Base-by-base conservation (phyloP, 495 filamentous ascomycete species). In the Penicillium atrosanguineum region DNA sequence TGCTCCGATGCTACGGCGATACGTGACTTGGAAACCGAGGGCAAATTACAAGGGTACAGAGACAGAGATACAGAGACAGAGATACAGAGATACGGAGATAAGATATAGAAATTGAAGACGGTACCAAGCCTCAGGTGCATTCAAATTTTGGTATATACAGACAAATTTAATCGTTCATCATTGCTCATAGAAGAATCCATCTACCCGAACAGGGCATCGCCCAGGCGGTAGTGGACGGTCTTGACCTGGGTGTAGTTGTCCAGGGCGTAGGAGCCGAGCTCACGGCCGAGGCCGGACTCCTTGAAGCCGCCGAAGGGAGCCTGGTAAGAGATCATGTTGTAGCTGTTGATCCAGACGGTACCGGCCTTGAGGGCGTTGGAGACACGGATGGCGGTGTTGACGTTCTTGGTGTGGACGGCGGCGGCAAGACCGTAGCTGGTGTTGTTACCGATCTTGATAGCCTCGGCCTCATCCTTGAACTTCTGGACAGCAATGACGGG, bases 301-400 rank as follows among this genome's bases (percentile, higher is more conserved):
- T 96, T 96, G 84, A 80, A 97, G 43, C 92, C 92, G 71, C 91
- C 91, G 69, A 96, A 96, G 42, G 91, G 91, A 62, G 83, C 69
- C 70, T 88, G 84, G 75, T 89, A 86, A 70, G 87, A 82, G 46
- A 97, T 80, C 64, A 88, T 72, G 79, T 98, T 97, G 74, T 91
- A 95, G 70, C 73, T 84, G 82, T 96, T 96, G 64, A 96, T 85
- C 94, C 94, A 97, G 62, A 96, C 89, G 58, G 94, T 97, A 64
- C 73, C 94, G 26, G 94, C 94, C 56, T 78, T 80, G 48, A 98
- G 75, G 16, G 75, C 78, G 70, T 93, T 94, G 73, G 85, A 82
- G 49, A 96, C 90, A 26, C 90, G 83, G 71, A 98, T 84, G 50
- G 94, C 91, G 14, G 91, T 96, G 79, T 93, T 95, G 71, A 98